Conservation (phyloP, 2,329 filamentous ascomycete genomes). For the Diaporthe sp. region DNA sequence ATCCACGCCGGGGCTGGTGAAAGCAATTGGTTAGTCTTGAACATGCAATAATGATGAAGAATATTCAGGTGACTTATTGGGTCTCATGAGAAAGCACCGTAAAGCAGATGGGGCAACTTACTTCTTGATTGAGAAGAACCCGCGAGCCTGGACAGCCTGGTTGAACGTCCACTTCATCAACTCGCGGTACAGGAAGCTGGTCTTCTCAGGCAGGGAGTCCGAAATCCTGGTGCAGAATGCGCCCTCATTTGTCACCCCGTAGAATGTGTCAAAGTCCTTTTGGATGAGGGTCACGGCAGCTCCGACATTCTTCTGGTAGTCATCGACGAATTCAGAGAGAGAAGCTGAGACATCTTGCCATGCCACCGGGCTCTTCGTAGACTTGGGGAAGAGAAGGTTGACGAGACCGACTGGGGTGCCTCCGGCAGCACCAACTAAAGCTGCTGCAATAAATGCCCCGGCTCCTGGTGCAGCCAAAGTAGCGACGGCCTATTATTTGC, state of each 20-base stretch:
- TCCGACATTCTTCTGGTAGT: slow-evolving; percentile 20
- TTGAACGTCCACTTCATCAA: slow-evolving; percentile 21
- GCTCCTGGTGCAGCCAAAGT: slow-evolving; percentile 7
- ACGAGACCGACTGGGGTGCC: slow-evolving; percentile 14
- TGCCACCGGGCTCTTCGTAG: neutral
- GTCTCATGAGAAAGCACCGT: too few relatives aligned
- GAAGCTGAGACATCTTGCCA: slow-evolving; percentile 14
- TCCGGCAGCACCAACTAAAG: neutral
- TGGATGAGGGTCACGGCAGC: neutral
- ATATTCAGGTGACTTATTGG: neutral
- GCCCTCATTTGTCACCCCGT: neutral
- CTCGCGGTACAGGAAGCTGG: slow-evolving; percentile 23
- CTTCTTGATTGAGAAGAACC: slow-evolving; percentile 23
- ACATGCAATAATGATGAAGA: neutral
- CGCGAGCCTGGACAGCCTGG: slow-evolving; percentile 20
- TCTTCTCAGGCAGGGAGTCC: slow-evolving; percentile 7
- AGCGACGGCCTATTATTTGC: neutral
- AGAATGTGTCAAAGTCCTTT: slow-evolving; percentile 19
- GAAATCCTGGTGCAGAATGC: neutral
- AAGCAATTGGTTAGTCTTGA: neutral
- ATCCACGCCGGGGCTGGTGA: neutral
- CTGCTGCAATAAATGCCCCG: neutral
- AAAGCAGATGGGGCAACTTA: neutral
- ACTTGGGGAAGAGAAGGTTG: slow-evolving; percentile 11
- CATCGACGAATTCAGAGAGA: slow-evolving; percentile 8